Conservation (phyloP, 2,329 filamentous ascomycete species). For the Aplosporella prunicola region DNA sequence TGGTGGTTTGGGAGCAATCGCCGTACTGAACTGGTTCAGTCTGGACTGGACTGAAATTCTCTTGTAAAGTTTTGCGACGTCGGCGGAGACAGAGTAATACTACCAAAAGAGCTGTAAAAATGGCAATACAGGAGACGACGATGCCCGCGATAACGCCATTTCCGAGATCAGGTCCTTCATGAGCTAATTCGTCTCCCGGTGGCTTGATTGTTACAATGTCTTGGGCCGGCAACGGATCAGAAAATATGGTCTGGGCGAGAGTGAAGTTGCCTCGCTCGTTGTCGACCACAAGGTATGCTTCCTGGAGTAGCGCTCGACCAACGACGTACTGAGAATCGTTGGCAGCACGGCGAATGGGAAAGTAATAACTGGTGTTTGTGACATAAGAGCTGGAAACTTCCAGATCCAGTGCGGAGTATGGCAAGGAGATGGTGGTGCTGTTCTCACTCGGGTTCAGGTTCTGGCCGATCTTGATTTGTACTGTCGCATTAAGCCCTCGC, state of each 20-base stretch:
- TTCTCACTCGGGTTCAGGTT: neutral
- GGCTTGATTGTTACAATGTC: conserved; percentile 3
- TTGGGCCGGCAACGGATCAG: neutral
- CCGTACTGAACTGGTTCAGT: too few species aligned
- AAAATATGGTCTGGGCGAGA: conserved; percentile 3
- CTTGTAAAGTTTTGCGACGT: too few species aligned
- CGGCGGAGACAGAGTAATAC: too few species aligned
- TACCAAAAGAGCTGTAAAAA: too few species aligned
- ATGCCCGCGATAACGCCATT: too few species aligned
- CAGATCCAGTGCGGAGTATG: neutral
- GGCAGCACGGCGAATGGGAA: conserved; percentile 28
- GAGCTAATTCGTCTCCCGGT: neutral
- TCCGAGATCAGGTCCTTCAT: too few species aligned
- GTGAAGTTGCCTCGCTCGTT: conserved; percentile 28
- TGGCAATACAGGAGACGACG: too few species aligned
- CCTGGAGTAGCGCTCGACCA: conserved; percentile 29
- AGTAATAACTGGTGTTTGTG: conserved; percentile 19
- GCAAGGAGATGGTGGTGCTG: neutral
- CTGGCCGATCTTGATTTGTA: neutral
- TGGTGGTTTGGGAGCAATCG: too few species aligned
- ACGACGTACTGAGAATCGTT: conserved; percentile 22
- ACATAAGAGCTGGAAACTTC: too few species aligned
- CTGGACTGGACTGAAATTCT: too few species aligned
- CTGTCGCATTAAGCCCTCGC: conserved; percentile 22
- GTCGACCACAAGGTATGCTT: conserved; percentile 30